phyloP scores from a whole-genome alignment of 2,329 filamentous ascomycete species.

The Clonostachys byssicola region DNA sequence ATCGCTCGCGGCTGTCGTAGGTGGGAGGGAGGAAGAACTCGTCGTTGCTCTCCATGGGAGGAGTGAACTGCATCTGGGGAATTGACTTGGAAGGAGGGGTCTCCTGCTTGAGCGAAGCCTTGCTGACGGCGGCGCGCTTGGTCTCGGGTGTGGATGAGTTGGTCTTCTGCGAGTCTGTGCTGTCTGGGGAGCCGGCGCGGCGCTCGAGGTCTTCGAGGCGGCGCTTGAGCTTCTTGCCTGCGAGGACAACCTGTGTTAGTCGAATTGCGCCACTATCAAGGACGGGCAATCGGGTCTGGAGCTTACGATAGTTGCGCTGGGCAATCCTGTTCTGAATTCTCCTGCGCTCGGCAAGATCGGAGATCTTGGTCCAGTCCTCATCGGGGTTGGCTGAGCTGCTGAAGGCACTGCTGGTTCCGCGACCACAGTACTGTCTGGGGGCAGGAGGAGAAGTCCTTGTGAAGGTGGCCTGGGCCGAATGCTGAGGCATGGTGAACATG shows the following conservation, averaged over 20 bases:
- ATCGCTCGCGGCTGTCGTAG: slow-evolving; percentile 65
- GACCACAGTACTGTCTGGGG: slow-evolving; percentile 60
- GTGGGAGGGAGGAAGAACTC: slow-evolving; percentile 59
- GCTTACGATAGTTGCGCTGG: slow-evolving; percentile 90
- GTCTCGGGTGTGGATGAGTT: slow-evolving; percentile 16
- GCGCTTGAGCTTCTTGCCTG: slow-evolving; percentile 91
- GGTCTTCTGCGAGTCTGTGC: slow-evolving; percentile 36
- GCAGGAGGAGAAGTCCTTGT: slow-evolving; percentile 30
- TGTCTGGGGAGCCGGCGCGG: slow-evolving; percentile 56
- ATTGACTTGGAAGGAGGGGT: slow-evolving; percentile 11
- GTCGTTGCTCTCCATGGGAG: slow-evolving; percentile 57
- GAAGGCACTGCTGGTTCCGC: slow-evolving; percentile 90
- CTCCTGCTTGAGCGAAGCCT: slow-evolving; percentile 24
- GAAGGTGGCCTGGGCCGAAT: slow-evolving; percentile 22
- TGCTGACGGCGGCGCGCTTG: slow-evolving; percentile 37
- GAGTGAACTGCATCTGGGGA: slow-evolving; percentile 51
- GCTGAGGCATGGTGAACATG: background rate
- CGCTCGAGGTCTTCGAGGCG: slow-evolving; percentile 81
- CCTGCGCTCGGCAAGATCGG: slow-evolving; percentile 88
- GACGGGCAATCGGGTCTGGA: background rate
- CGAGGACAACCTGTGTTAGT: background rate
- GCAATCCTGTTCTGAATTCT: slow-evolving; percentile 97
- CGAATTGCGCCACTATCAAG: background rate
- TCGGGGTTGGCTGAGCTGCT: slow-evolving; percentile 91
- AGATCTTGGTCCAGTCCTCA: slow-evolving; percentile 99